Conservation (phyloP, 257 asterid genomes). For the Thymus mandschuricus region DNA sequence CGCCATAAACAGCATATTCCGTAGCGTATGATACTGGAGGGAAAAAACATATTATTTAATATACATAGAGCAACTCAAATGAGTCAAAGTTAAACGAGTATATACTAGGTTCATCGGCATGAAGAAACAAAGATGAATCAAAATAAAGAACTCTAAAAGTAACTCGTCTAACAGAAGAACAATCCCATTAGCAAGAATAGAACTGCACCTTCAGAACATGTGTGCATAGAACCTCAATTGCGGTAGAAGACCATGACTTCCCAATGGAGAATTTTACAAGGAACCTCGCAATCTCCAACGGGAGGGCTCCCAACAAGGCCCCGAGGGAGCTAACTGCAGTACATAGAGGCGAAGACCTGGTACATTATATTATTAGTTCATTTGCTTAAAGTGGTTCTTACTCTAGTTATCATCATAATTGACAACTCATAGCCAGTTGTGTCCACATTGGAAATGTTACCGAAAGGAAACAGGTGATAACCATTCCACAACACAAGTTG, state of each 20-base stretch:
- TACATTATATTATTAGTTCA: slow-evolving; percentile 20
- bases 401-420: neutral
- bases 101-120: neutral
- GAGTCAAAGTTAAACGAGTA: neutral
- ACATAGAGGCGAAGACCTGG: slow-evolving; percentile 60
- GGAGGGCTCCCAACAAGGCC: slow-evolving; percentile 66
- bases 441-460: slow-evolving; percentile 3
- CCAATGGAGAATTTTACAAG: slow-evolving; percentile 59
- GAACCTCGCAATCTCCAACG: slow-evolving; percentile 49
- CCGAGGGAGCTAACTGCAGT: slow-evolving; percentile 57
- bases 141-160: neutral
- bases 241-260: slow-evolving; percentile 70
- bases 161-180: neutral
- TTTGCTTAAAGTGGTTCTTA: neutral
- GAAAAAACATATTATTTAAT: neutral
- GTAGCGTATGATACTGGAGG: slow-evolving; percentile 74
- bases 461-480: neutral
- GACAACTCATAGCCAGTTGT: neutral
- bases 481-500: neutral
- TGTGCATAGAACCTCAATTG: slow-evolving; percentile 61
- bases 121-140: neutral
- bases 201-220: slow-evolving; percentile 68
- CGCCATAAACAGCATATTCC: slow-evolving; percentile 82
- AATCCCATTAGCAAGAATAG: slow-evolving; percentile 27
- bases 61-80: slow-evolving; percentile 10